A percentile compares a stretch with the other conserved stretches of the same genome.
These are phyloP conservation scores for Isabelozyma heimii DNA, from an alignment of 805 yeast genomes.

Conservation along the genomic window DNA sequence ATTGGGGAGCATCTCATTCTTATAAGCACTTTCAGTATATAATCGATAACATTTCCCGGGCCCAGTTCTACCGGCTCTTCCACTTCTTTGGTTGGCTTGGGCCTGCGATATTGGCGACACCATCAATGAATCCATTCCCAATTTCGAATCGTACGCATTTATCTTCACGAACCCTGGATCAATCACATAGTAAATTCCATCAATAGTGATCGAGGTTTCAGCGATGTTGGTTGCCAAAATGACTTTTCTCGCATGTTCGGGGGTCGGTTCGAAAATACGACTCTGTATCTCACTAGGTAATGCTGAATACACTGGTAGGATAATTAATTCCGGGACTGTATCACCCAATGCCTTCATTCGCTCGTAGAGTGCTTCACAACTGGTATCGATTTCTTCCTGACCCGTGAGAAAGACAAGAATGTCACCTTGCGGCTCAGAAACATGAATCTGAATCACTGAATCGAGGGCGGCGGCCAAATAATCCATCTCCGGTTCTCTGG, in stretches of 20 bases:
- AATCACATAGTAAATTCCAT: constrained; percentile 85
- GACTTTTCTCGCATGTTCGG: constrained; percentile 78
- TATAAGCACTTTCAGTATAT: constrained; percentile 81
- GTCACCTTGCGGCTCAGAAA: constrained; percentile 76
- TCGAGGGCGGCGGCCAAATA: constrained; percentile 82
- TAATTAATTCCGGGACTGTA: constrained; percentile 59
- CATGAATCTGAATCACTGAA: constrained; percentile 81
- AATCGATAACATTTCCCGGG: constrained; percentile 93
- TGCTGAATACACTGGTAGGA: constrained; percentile 88
- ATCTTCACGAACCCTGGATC: constrained; percentile 95
- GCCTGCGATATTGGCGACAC: constrained; percentile 91
- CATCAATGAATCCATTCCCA: constrained; percentile 87
- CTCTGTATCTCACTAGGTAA: constrained; percentile 89
- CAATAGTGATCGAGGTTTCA: constrained; percentile 94
- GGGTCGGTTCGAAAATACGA: constrained; percentile 85
- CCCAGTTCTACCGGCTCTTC: constrained; percentile 96
- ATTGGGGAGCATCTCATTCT: constrained; percentile 73
- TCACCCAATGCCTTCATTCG: constrained; percentile 64
- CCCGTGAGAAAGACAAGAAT: constrained; percentile 84
- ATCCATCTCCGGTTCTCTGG: constrained; percentile 82
- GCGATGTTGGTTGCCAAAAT: constrained; percentile 96
- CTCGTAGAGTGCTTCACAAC: constrained; percentile 71
- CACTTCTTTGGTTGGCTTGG: constrained; percentile 92
- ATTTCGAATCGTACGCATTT: constrained; percentile 80
- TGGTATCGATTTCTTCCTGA: constrained; percentile 91